Evolutionary conservation across 164 flowering plant genomes (phyloP).

Genomic region (Brasenia schreberi): DNA sequence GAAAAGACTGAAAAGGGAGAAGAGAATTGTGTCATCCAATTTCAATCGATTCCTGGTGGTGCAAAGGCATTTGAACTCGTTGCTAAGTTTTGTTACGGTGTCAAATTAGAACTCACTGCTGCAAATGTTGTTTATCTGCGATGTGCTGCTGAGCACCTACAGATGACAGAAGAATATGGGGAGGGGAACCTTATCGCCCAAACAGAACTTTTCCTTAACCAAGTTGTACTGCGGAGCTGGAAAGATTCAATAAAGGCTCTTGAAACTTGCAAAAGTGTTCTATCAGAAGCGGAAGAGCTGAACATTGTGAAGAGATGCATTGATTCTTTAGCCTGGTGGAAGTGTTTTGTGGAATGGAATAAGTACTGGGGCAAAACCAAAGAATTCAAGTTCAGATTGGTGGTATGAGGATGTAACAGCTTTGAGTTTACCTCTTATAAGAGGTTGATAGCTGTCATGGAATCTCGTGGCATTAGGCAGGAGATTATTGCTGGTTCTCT

Average conservation of each 20-base stretch:
- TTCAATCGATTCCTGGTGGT: slow-evolving; percentile 70
- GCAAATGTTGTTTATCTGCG: slow-evolving; percentile 76
- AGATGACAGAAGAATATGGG: slow-evolving; percentile 88
- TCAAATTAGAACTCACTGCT: slow-evolving; percentile 81
- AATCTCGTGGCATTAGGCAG: slow-evolving; percentile 57
- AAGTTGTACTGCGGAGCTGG: slow-evolving; percentile 67
- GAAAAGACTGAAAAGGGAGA: slow-evolving; percentile 50
- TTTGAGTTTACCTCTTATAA: slow-evolving; percentile 66
- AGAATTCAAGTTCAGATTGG: slow-evolving; percentile 67
- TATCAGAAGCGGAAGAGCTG: slow-evolving; percentile 65
- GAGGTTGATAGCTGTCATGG: slow-evolving; percentile 63
- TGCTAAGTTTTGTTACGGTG: slow-evolving; percentile 91
- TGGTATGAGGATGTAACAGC: slow-evolving; percentile 86
- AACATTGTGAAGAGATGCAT: slow-evolving; percentile 61
- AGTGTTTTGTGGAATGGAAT: slow-evolving; percentile 94
- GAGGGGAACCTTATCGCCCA: slow-evolving; percentile 68
- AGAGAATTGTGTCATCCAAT: slow-evolving; percentile 37
- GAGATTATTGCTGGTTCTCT: slow-evolving; percentile 76
- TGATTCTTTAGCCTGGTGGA: slow-evolving; percentile 80
- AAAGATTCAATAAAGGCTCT: slow-evolving; percentile 80
- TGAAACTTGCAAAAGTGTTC: slow-evolving; percentile 65
- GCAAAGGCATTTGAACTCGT: slow-evolving; percentile 80
- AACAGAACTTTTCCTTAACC: slow-evolving; percentile 72
- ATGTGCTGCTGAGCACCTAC: slow-evolving; percentile 75
- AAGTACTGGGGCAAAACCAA: slow-evolving; percentile 82